Conservation (phyloP, 2,329 filamentous ascomycete genomes). For the Fusarium sp. region DNA sequence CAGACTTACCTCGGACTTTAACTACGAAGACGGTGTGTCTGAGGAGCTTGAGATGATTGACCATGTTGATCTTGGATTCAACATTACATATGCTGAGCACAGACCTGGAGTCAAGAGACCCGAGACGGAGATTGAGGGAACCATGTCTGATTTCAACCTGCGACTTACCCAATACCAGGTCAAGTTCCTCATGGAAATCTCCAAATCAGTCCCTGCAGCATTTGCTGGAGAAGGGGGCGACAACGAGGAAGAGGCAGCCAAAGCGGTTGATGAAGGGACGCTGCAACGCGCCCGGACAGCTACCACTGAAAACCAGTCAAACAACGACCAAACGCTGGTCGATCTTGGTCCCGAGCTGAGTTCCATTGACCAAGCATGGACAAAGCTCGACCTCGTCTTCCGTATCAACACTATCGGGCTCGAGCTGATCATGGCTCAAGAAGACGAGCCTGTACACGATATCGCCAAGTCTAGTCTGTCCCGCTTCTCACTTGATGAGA, state of each 20-base stretch:
- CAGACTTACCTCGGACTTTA: constrained; percentile 88
- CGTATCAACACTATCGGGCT: constrained; percentile 89
- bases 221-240: constrained; percentile 80
- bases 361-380: constrained; percentile 82
- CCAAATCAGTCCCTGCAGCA: constrained; percentile 87
- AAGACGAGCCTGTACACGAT: constrained; percentile 84
- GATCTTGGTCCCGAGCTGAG: constrained; percentile 80
- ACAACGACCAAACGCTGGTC: constrained; percentile 61
- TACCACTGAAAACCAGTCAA: constrained; percentile 51
- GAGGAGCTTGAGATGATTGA: constrained; percentile 98
- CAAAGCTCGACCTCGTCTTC: constrained; percentile 93
- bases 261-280: constrained; percentile 77
- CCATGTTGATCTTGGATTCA: constrained; percentile 94
- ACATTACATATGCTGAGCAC: constrained; percentile 93
- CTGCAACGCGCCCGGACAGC: constrained; percentile 65
- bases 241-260: constrained; percentile 80
- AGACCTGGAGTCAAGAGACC: constrained; percentile 82
- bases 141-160: constrained; percentile 94
- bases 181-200: constrained; percentile 90
- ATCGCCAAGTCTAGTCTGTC: constrained; percentile 87
- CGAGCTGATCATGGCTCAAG: constrained; percentile 85
- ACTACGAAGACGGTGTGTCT: constrained; percentile 79
- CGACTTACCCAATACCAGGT: constrained; percentile 92
- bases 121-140: constrained; percentile 91
- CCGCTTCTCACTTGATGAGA: constrained; percentile 94